Evolutionary conservation across 2,329 filamentous ascomycete species (phyloP), one percentile per base, ranked within the genome.

Genomic region (Alternaria viburni): DNA sequence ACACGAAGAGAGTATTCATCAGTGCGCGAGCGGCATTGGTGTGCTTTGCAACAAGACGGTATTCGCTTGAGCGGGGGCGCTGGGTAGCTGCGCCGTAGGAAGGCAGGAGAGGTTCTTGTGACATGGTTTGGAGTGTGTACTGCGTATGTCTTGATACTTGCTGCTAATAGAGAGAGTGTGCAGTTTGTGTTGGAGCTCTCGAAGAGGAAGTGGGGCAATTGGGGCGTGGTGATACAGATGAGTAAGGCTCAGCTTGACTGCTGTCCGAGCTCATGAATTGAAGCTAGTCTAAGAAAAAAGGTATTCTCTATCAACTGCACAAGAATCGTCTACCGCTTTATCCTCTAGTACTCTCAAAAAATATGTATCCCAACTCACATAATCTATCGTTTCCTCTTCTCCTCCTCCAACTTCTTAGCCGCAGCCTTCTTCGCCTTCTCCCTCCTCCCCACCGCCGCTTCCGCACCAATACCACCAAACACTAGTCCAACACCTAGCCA

Each of bases 381-480:
- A 3, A 17, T 36, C 50, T 60, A 66, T 19, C 25, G 43, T 64
- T 73, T 67, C 69, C 71, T 70, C 26, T 21, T 59, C 32, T 46
- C 65, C 19, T 46, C 56, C 15, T 45, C 65, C 21, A 61, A 51
- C 66, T 73, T 75, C 75, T 88, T 90, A 28, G 87, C 89, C 56
- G 83, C 84, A 78, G 90, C 89, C 84, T 96, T 97, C 59, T 88
- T 89, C 75, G 89, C 83, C 86, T 98, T 97, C 84, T 97, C 95
- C 69, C 87, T 84, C 69, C 91, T 86, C 60, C 91, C 90, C 74
- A 97, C 92, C 67, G 88, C 84, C 2, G 91, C 95, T 83, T 99
- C 96, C 36, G 94, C 92, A 28, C 93, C 96, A 76, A 99, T 94
- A 55, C 95, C 96, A 25, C 94, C 93, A 83, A 99, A 99, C 9